phyloP scores from a whole-genome alignment of 2,329 filamentous ascomycete genomes.

The Aspergillus phoenicis region DNA sequence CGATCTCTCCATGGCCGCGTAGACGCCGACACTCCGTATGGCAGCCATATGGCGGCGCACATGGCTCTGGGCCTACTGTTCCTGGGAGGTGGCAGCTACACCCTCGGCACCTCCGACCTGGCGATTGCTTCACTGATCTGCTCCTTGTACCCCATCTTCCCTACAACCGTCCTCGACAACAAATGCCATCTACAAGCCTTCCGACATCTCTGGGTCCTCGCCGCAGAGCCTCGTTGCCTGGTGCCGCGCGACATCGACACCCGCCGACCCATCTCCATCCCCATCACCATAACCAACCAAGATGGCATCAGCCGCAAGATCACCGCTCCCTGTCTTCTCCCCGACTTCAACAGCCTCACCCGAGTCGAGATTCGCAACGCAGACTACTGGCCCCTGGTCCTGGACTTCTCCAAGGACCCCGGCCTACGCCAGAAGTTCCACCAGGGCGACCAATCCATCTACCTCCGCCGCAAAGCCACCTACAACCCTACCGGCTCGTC shows the following conservation, averaged over 20 bases:
- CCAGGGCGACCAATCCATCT: constrained; percentile 68
- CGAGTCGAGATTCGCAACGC: constrained; percentile 48
- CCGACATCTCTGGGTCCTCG: constrained; percentile 94
- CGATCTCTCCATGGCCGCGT: constrained; percentile 85
- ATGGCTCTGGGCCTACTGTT: constrained; percentile 90
- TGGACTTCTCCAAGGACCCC: constrained; percentile 70
- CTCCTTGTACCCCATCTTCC: constrained; percentile 93
- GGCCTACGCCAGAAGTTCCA: constrained; percentile 66
- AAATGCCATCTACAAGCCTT: constrained; percentile 94
- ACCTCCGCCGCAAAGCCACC: constrained; percentile 70
- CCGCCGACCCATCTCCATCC: constrained; percentile 73
- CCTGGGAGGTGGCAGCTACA: constrained; percentile 87
- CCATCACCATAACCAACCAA: constrained; percentile 67
- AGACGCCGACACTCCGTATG: constrained; percentile 82
- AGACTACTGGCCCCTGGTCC: constrained; percentile 77
- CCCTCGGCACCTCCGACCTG: constrained; percentile 84
- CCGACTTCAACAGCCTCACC: constrained; percentile 43
- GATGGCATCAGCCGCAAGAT: constrained; percentile 39
- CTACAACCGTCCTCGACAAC: constrained; percentile 86
- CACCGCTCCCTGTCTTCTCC: constrained; percentile 61
- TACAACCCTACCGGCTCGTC: constrained; percentile 62
- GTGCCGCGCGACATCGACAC: constrained; percentile 86
- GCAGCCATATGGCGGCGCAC: constrained; percentile 89
- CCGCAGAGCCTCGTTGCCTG: constrained; percentile 84
- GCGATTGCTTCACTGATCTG: constrained; percentile 84